Percentiles rank a stretch among this genome's conserved stretches.
phyloP scores from a whole-genome alignment of 2,329 filamentous ascomycete genomes.

The Ampelomyces quisqualis region DNA sequence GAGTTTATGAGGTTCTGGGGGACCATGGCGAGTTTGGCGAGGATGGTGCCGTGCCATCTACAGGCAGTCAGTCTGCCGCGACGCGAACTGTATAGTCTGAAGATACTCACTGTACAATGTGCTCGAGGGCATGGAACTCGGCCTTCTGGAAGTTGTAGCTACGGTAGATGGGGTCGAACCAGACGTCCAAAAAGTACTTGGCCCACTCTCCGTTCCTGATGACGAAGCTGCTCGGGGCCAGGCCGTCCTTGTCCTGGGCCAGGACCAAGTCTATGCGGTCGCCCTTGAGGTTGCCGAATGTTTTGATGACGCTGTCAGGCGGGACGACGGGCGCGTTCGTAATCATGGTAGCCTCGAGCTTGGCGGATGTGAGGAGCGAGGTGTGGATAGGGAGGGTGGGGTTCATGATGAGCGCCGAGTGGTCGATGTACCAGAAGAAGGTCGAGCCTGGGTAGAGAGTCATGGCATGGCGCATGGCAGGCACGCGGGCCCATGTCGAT shows the following conservation, averaged over 20 bases:
- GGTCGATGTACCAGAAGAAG: slow-evolving; percentile 85
- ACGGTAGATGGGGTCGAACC: slow-evolving; percentile 93
- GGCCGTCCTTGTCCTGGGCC: slow-evolving; percentile 78
- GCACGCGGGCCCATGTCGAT: slow-evolving; percentile 72
- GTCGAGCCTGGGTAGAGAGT: slow-evolving; percentile 72
- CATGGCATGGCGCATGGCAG: slow-evolving; percentile 86
- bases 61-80: no score
- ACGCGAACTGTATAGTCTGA: no score
- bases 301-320: slow-evolving; percentile 95
- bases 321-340: slow-evolving; percentile 85
- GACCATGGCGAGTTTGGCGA: slow-evolving; percentile 86
- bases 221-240: slow-evolving; percentile 76
- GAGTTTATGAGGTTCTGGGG: slow-evolving; percentile 82
- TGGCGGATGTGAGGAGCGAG: slow-evolving; percentile 66
- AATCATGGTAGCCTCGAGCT: slow-evolving; percentile 77
- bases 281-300: slow-evolving; percentile 77
- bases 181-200: slow-evolving; percentile 88
- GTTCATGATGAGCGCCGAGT: slow-evolving; percentile 87
- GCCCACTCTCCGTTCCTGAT: slow-evolving; percentile 85
- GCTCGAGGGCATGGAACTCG: slow-evolving; percentile 81
- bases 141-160: slow-evolving; percentile 96
- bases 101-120: slow-evolving; percentile 52
- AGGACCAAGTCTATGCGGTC: slow-evolving; percentile 78
- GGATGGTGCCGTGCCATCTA: slow-evolving; percentile 95
- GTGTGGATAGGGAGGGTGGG: slow-evolving; percentile 67